These are phyloP conservation scores for Zymoseptoria crescenta DNA, from an alignment of 2,329 filamentous ascomycete genomes.

Conservation along the genomic window DNA sequence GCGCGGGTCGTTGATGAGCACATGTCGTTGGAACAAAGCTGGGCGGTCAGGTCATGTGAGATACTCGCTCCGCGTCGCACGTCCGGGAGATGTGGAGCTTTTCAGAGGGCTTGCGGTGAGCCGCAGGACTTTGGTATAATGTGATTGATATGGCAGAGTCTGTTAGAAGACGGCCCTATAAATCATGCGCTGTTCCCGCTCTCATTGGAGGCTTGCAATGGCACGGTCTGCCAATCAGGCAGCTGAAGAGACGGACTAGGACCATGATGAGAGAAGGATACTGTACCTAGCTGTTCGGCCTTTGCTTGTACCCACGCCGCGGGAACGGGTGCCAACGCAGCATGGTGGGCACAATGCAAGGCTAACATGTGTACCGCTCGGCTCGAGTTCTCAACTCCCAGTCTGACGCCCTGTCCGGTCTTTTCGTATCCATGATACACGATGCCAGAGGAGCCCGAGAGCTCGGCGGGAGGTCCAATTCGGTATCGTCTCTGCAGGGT, in stretches of 20 bases:
- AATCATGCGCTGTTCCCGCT: constrained; percentile 2
- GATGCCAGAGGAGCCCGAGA: not conserved
- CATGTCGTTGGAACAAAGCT: not conserved
- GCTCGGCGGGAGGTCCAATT: not conserved
- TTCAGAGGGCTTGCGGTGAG: constrained; percentile 8
- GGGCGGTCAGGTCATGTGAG: constrained; percentile 13
- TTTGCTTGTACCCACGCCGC: not conserved
- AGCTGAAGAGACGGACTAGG: not conserved
- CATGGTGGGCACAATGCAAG: not conserved
- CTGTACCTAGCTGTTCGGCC: not conserved
- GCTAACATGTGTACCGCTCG: not conserved
- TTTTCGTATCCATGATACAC: not conserved
- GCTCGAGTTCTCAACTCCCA: not conserved
- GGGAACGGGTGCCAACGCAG: not conserved
- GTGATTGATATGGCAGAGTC: constrained; percentile 11
- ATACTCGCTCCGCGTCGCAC: constrained; percentile 4
- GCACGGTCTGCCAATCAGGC: not conserved
- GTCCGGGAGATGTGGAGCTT: constrained; percentile 8
- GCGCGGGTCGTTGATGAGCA: not conserved
- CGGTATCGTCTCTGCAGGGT: not conserved
- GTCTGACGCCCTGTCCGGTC: not conserved
- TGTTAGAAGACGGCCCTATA: constrained; percentile 10
- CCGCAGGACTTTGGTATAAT: constrained; percentile 12
- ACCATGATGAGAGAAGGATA: not conserved
- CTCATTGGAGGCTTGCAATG: not conserved